Percentiles rank a stretch among this genome's conserved stretches.
These are phyloP conservation scores for Mucor piriformis DNA, from an alignment of 371 early-diverging fungal species.

Conservation along the genomic window DNA sequence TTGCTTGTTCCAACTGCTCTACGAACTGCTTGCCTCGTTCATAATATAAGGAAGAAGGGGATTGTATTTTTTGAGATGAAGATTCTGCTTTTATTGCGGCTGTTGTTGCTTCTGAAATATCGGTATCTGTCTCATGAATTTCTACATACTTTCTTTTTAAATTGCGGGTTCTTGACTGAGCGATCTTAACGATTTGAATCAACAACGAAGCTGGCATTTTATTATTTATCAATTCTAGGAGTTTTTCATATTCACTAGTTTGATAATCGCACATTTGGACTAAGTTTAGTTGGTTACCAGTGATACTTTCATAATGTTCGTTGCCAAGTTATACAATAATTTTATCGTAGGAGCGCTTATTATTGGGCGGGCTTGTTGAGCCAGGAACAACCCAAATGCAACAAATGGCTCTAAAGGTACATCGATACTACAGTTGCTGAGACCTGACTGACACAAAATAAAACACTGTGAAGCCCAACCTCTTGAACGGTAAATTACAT, in stretches of 20 bases:
- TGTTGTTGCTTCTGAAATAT: slow-evolving; percentile 9
- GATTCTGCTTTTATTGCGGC: slow-evolving; percentile 2
- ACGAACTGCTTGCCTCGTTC: slow-evolving; percentile 6
- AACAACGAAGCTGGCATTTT: slow-evolving; percentile 6
- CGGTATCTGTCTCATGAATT: slow-evolving; percentile 4
- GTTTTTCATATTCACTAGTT: slow-evolving; percentile 6
- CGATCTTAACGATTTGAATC: slow-evolving; percentile 8
- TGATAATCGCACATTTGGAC: slow-evolving; percentile 12
- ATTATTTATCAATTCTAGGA: slow-evolving; percentile 3
- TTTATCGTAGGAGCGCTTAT: slow-evolving; percentile 13
- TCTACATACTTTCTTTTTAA: slow-evolving; percentile 11
- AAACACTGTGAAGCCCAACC: slow-evolving; percentile 10
- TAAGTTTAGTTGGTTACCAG: slow-evolving; percentile 13
- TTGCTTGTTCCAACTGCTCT: slow-evolving; percentile 1
- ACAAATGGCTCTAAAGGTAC: slow-evolving; percentile 13
- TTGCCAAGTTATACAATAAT: slow-evolving; percentile 16
- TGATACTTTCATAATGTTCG: slow-evolving; percentile 13
- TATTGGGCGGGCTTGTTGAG: slow-evolving; percentile 12
- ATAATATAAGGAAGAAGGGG: slow-evolving; percentile 10
- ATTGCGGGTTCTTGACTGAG: neutral
- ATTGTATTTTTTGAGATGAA: slow-evolving; percentile 10
- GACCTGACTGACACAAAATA: slow-evolving; percentile 6
- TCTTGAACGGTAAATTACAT: slow-evolving; percentile 3
- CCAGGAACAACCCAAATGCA: slow-evolving; percentile 8
- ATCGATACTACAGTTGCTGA: slow-evolving; percentile 7